These are phyloP conservation scores for Byssochlamys sp. DNA, from an alignment of 2,329 filamentous ascomycete species.

Conservation along the genomic window DNA sequence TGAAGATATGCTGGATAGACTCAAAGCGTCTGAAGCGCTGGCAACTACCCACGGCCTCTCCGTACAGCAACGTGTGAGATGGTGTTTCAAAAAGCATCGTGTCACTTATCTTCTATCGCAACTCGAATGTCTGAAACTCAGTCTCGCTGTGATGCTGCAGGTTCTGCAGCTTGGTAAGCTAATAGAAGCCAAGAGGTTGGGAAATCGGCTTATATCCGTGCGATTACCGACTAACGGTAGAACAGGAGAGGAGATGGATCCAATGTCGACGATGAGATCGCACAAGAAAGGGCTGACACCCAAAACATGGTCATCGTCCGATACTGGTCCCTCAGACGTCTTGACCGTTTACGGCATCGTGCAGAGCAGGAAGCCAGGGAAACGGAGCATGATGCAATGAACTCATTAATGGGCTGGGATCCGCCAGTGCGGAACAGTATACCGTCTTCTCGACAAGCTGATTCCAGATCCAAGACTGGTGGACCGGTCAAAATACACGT, in stretches of 20 bases:
- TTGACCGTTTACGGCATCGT: slow-evolving; percentile 27
- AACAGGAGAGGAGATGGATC: not conserved
- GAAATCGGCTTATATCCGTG: not conserved
- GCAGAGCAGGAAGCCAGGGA: slow-evolving; percentile 26
- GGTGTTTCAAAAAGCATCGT: slow-evolving; percentile 34
- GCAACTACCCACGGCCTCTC: slow-evolving; percentile 17
- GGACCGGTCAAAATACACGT: slow-evolving; percentile 14
- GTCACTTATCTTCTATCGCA: slow-evolving; percentile 34
- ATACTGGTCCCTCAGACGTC: slow-evolving; percentile 31
- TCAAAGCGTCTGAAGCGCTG: slow-evolving; percentile 18
- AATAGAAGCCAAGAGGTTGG: slow-evolving; percentile 18
- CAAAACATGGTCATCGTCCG: slow-evolving; percentile 37
- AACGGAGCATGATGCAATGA: slow-evolving; percentile 12
- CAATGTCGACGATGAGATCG: slow-evolving; percentile 20
- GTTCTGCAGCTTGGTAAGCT: slow-evolving; percentile 29
- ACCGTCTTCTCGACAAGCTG: slow-evolving; percentile 1
- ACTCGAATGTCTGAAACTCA: slow-evolving; percentile 33
- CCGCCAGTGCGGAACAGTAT: slow-evolving; percentile 8
- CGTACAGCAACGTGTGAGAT: slow-evolving; percentile 28
- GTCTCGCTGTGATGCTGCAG: slow-evolving; percentile 30
- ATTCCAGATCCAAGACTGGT: not conserved
- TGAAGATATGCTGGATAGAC: slow-evolving; percentile 31
- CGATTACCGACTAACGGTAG: not conserved
- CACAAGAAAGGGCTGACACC: slow-evolving; percentile 32
- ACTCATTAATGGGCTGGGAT: slow-evolving; percentile 11